A percentile compares a stretch with the other conserved stretches of the same genome.
These are phyloP conservation scores for Neofusicoccum cordaticola DNA, from an alignment of 2,329 filamentous ascomycete genomes.

Conservation along the genomic window DNA sequence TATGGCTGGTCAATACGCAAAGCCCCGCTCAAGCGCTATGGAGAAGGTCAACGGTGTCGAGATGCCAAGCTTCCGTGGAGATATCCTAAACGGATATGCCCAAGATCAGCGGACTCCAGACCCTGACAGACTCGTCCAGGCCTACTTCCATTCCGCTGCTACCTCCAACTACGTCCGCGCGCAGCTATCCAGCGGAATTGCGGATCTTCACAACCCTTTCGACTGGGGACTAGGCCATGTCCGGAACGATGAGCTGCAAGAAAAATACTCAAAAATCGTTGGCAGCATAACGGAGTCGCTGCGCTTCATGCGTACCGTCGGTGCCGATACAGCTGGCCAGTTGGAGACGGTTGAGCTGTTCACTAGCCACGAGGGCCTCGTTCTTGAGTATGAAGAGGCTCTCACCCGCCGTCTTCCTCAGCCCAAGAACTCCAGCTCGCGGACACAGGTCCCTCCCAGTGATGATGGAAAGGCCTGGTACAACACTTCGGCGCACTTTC, in stretches of 20 bases:
- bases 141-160: conserved; percentile 93
- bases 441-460: conserved; percentile 16
- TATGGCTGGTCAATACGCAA: conserved; percentile 97
- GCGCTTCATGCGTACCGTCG: conserved; percentile 91
- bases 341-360: conserved; percentile 91
- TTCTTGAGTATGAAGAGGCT: conserved; percentile 90
- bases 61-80: conserved; percentile 87
- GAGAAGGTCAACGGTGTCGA: conserved; percentile 77
- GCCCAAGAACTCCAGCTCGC: conserved; percentile 47
- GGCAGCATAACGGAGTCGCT: conserved; percentile 84
- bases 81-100: conserved; percentile 89
- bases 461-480: conserved; percentile 67
- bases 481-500: conserved; percentile 91
- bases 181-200: conserved; percentile 80
- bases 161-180: conserved; percentile 91
- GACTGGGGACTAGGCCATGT: conserved; percentile 96
- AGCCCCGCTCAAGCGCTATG: conserved; percentile 84
- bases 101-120: conserved; percentile 75
- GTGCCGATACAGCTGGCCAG: conserved; percentile 78
- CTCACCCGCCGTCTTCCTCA: conserved; percentile 74
- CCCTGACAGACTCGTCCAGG: conserved; percentile 78
- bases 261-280: conserved; percentile 83
- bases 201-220: conserved; percentile 87
- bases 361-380: conserved; percentile 90
- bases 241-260: conserved; percentile 74